Conservation (phyloP, 768 basidiomycete genomes). For the Pholiota molesta region DNA sequence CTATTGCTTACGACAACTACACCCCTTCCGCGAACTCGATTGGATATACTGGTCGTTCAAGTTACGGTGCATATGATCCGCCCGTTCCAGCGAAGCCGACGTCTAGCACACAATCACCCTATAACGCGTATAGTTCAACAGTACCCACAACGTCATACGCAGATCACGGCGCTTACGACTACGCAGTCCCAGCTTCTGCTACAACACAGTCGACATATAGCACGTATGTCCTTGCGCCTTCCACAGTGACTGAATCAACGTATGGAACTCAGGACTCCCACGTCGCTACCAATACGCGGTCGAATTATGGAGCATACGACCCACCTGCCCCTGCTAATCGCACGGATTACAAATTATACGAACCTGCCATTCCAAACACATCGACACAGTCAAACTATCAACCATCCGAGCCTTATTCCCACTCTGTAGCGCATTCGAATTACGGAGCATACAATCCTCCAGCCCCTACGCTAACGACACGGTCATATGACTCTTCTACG, state of each 20-base stretch:
- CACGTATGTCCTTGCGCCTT: conserved; percentile 10
- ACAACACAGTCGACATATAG: conserved; percentile 13
- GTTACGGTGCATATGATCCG: conserved; percentile 3
- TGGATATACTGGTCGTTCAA: background rate
- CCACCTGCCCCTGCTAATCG: conserved; percentile 31
- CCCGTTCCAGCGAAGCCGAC: background rate
- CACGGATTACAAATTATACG: conserved; percentile 15
- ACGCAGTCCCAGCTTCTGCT: background rate
- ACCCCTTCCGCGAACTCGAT: background rate
- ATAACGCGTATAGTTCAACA: conserved; percentile 5
- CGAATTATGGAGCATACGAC: conserved; percentile 28
- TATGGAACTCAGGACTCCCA: background rate
- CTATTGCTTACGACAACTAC: background rate
- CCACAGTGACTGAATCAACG: background rate
- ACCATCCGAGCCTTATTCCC: background rate
- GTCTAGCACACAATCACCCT: background rate
- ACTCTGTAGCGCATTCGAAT: background rate
- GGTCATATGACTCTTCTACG: background rate
- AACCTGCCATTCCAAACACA: conserved; percentile 10
- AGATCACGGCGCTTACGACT: background rate
- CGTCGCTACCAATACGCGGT: conserved; percentile 4
- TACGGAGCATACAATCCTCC: conserved; percentile 2
- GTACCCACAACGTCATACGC: conserved; percentile 5
- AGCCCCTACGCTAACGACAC: background rate
- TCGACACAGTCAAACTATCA: background rate